Conservation (phyloP, 2,329 filamentous ascomycete species). For the Paraphoma chrysanthemicola region DNA sequence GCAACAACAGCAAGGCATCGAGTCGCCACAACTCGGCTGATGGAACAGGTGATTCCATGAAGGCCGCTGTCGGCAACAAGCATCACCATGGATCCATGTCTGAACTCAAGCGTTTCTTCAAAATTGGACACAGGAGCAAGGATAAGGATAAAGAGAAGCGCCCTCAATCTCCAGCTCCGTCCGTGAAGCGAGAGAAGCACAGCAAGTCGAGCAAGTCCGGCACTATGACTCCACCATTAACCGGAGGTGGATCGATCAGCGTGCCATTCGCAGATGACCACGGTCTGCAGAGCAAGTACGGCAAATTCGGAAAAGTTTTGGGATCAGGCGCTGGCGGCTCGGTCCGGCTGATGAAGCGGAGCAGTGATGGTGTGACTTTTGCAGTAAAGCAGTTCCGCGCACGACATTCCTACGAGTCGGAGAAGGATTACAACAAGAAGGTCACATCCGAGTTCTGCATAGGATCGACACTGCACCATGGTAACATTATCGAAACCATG, state of each 20-base stretch:
- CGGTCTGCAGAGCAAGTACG: constrained; percentile 87
- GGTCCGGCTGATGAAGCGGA: constrained; percentile 91
- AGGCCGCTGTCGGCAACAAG: constrained; percentile 33
- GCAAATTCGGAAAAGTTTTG: constrained; percentile 91
- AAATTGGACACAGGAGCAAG: constrained; percentile 70
- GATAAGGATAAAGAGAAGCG: constrained; percentile 55
- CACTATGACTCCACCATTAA: constrained; percentile 47
- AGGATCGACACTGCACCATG: constrained; percentile 93
- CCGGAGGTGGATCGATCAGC: constrained; percentile 33
- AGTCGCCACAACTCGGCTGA: constrained; percentile 52
- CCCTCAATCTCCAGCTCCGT: constrained; percentile 67
- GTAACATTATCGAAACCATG: constrained; percentile 97
- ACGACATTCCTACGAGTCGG: constrained; percentile 88
- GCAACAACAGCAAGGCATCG: constrained; percentile 58
- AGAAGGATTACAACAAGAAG: constrained; percentile 97
- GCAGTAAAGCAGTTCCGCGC: constrained; percentile 97
- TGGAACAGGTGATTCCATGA: constrained; percentile 38
- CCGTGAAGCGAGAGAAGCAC: constrained; percentile 59
- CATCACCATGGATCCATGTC: constrained; percentile 81
- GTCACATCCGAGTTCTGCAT: constrained; percentile 98
- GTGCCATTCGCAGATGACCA: constrained; percentile 96
- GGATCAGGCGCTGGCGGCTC: constrained; percentile 95
- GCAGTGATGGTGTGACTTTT: constrained; percentile 90
- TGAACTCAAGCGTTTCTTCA: constrained; percentile 97
- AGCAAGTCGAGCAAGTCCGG: constrained; percentile 54